Evolutionary conservation across 225 moss, liverwort and hornwort species (phyloP).

Genomic region (Polytrichum commune): DNA sequence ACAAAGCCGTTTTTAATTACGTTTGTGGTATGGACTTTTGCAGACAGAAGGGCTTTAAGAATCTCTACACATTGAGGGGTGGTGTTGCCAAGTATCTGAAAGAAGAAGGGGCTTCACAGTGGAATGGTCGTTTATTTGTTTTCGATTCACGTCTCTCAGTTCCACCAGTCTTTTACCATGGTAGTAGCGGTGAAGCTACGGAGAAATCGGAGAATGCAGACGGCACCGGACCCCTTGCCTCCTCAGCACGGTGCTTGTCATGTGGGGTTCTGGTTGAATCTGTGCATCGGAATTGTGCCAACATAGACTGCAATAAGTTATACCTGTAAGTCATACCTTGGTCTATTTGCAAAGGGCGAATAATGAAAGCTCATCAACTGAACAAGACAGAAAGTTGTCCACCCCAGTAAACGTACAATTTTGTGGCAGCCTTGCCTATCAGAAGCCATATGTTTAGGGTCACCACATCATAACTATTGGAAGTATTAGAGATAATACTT

Average conservation of each 20-base stretch:
- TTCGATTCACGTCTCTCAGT: constrained; percentile 89
- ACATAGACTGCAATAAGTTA: constrained; percentile 90
- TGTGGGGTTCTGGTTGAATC: constrained; percentile 78
- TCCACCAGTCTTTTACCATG: constrained; percentile 50
- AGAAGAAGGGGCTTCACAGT: constrained; percentile 75
- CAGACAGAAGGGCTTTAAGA: constrained; percentile 85
- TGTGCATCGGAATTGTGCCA: constrained; percentile 95
- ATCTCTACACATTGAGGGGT: constrained; percentile 81
- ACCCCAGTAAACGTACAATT: too few species aligned
- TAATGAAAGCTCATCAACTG: neutral
- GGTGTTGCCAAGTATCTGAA: constrained; percentile 94
- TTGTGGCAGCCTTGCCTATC: too few species aligned
- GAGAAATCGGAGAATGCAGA: constrained; percentile 3
- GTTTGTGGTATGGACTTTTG: neutral
- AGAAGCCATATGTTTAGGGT: neutral
- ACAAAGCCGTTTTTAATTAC: too few species aligned
- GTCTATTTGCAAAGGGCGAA: neutral
- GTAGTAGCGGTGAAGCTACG: constrained; percentile 16
- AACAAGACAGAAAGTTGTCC: neutral
- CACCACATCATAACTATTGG: neutral
- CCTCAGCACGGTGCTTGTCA: constrained; percentile 57
- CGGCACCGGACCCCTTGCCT: constrained; percentile 12
- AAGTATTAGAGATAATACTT: too few species aligned
- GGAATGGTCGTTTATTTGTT: constrained; percentile 92
- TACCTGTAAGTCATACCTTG: constrained; percentile 60